Conservation (phyloP, 2,329 filamentous ascomycete species). For the Aspergillus quadrilineatus region DNA sequence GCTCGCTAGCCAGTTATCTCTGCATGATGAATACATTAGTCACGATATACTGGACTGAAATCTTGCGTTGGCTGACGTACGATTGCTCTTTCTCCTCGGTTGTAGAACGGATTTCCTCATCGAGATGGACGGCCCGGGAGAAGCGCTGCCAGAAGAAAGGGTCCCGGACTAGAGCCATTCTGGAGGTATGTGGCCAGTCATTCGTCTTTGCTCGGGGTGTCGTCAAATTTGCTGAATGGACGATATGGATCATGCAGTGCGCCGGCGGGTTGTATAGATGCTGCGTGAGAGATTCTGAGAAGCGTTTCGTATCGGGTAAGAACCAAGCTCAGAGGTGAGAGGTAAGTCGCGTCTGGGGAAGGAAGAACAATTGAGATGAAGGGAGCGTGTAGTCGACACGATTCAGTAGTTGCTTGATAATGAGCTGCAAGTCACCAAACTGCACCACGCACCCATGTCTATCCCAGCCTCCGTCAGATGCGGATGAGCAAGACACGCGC, state of each 20-base stretch:
- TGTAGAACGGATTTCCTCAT: conserved; percentile 46
- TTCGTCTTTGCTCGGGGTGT: background rate
- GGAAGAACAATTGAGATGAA: background rate
- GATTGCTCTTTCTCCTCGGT: conserved; percentile 21
- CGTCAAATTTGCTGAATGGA: no score
- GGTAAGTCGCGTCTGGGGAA: background rate
- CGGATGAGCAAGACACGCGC: background rate
- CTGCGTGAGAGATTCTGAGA: background rate
- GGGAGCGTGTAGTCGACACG: background rate
- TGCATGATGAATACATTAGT: conserved; percentile 23
- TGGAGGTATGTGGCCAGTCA: background rate
- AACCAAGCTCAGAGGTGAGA: background rate
- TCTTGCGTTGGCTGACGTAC: conserved; percentile 17
- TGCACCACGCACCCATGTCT: conserved; percentile 1
- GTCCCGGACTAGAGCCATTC: conserved; percentile 55
- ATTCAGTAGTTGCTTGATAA: background rate
- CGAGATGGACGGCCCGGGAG: conserved; percentile 56
- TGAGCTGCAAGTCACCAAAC: background rate
- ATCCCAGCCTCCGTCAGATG: conserved; percentile 1
- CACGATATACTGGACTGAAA: background rate
- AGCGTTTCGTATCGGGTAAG: background rate
- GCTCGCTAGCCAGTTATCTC: conserved; percentile 55
- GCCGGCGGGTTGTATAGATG: no score
- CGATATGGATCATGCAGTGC: no score
- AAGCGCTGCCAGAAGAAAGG: conserved; percentile 62